Evolutionary conservation across 2,329 filamentous ascomycete genomes (phyloP), one percentile per base, ranked within the genome.

Genomic region (Trichoderma arundinaceum): DNA sequence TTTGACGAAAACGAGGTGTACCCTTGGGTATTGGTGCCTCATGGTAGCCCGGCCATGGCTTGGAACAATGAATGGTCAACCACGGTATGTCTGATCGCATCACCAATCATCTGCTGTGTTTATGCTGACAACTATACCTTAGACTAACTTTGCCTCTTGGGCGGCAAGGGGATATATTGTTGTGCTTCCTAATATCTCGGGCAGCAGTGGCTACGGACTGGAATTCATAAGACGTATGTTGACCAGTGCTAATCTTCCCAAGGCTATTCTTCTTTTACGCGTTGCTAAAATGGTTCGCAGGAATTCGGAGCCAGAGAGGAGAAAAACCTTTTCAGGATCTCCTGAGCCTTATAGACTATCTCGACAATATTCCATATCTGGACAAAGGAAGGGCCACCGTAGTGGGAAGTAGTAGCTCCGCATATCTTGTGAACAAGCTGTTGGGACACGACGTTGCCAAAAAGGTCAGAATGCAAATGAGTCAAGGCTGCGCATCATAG

Each of bases 91-190:
- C 13, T 72, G 2, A n/a, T 8, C 7, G 10, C 12, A 54, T 33
- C 8, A 10, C 12, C 35, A 8, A 8, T 48, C 2, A 19, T 4
- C 9, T 10, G 22, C 5, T n/a, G 3, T 10, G 12, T 19, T 43
- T 22, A 32, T 52, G 44, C 62, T 58, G 19, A 64, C 35, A 5
- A 8, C 17, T 43, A 4, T 13, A 8, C n/a, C 17, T 19, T 60
- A 84, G 68, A 85, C 81, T 81, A 87, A 88, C 67, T 77, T 80
- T 0, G 81, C 82, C 1, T 76, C 85, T 3, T 88, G 85, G 76
- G 86, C 86, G 4, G 84, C 87, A 69, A 84, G 88, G 71, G 86
- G 86, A 8, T 88, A 88, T 66, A 77, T 88, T 9, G 82, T 87
- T 1, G 77, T 88, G n/a, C 77, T 81, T 6, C 86, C 86, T 3